Evolutionary conservation across 176 grass and related monocot species (phyloP).

Genomic region (Eremochloa ophiuroides): DNA sequence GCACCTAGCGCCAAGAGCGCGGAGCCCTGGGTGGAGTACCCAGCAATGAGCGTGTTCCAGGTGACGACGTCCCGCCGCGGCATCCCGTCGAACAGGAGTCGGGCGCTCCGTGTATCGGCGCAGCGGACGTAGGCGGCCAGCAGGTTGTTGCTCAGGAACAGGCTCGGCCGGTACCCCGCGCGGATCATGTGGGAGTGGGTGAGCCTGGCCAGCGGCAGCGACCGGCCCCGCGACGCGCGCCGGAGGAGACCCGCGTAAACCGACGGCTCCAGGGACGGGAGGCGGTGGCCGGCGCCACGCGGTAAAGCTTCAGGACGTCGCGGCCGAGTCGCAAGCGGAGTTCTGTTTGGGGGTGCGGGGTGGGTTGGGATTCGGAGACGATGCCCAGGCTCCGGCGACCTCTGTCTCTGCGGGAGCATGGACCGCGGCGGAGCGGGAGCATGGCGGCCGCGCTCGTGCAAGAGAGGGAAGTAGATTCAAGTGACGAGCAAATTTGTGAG

Average conservation of each 20-base stretch:
- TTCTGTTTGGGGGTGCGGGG: not conserved
- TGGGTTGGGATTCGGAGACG: not conserved
- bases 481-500: too few relatives aligned
- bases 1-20: slow-evolving; percentile 10
- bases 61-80: slow-evolving; percentile 39
- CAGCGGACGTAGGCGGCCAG: slow-evolving; percentile 38
- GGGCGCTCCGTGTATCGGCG: slow-evolving; percentile 31
- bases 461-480: not conserved
- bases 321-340: not conserved
- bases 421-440: not conserved
- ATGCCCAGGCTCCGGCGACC: not conserved
- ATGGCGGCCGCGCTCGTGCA: not conserved
- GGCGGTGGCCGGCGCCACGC: not conserved
- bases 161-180: slow-evolving; percentile 23
- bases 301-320: not conserved
- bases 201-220: slow-evolving; percentile 48
- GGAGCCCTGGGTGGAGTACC: slow-evolving; percentile 28
- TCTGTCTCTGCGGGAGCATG: not conserved
- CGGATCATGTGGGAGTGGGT: slow-evolving; percentile 71
- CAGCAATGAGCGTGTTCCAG: slow-evolving; percentile 64
- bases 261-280: slow-evolving; percentile 24
- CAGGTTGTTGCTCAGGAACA: slow-evolving; percentile 55
- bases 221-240: slow-evolving; percentile 24
- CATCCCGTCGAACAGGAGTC: slow-evolving; percentile 62
- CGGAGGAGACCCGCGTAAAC: slow-evolving; percentile 43